phyloP scores from a whole-genome alignment of 495 filamentous ascomycete species.

The Trichocladium antarcticum region DNA sequence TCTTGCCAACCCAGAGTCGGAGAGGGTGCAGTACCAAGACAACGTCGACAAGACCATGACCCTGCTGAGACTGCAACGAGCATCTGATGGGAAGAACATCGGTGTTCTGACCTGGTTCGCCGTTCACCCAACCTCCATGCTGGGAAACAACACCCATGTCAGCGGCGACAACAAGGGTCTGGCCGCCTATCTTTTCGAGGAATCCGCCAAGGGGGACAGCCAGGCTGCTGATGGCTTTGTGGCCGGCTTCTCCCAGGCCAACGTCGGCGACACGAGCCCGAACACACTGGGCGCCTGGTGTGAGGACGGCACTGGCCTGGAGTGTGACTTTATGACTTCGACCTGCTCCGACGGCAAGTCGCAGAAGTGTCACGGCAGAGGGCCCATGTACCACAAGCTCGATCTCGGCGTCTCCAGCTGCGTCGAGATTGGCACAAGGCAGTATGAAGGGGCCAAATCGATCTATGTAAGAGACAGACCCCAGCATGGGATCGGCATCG shows the following conservation, averaged over 20 bases:
- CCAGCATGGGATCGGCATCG: neutral
- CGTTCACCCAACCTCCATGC: slow-evolving; percentile 85
- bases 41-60: slow-evolving; percentile 79
- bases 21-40: slow-evolving; percentile 59
- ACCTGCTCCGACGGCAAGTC: slow-evolving; percentile 64
- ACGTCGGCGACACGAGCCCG: slow-evolving; percentile 85
- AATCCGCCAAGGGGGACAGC: slow-evolving; percentile 43
- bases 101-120: slow-evolving; percentile 85
- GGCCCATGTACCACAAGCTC: slow-evolving; percentile 57
- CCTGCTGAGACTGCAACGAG: slow-evolving; percentile 62
- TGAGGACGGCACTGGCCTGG: slow-evolving; percentile 57
- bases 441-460: slow-evolving; percentile 51
- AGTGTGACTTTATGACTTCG: slow-evolving; percentile 57
- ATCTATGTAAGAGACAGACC: slow-evolving; percentile 46
- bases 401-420: slow-evolving; percentile 63
- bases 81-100: slow-evolving; percentile 51
- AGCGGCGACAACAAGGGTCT: slow-evolving; percentile 97
- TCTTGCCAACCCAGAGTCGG: slow-evolving; percentile 70
- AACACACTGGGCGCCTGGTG: slow-evolving; percentile 79
- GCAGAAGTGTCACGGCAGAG: slow-evolving; percentile 71
- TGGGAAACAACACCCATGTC: slow-evolving; percentile 84
- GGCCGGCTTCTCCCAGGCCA: slow-evolving; percentile 87
- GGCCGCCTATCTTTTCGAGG: slow-evolving; percentile 72
- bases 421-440: slow-evolving; percentile 59
- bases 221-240: slow-evolving; percentile 53